Evolutionary conservation across 306 rosid genomes (phyloP).

Genomic region (Gleditsia sinensis): DNA sequence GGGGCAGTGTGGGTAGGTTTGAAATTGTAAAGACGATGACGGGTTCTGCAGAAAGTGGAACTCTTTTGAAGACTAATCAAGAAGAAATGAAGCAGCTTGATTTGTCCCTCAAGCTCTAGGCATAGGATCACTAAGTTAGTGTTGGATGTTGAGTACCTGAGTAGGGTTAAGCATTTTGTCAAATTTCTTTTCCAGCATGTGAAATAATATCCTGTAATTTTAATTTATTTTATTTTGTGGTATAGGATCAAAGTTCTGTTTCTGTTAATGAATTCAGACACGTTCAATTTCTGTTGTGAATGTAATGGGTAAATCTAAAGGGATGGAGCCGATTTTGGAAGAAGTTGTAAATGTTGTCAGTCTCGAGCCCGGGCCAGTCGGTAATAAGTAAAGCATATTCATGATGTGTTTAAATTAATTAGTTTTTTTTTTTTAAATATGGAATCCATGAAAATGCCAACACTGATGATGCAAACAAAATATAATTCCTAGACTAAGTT

Average conservation of each 20-base stretch:
- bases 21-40: slow-evolving; percentile 28
- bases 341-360: too few relatives aligned
- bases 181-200: slow-evolving; percentile 30
- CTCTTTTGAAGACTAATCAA: slow-evolving; percentile 41
- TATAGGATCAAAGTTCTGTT: neutral
- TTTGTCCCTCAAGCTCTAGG: slow-evolving; percentile 66
- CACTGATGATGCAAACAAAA: neutral
- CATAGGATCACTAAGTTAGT: neutral
- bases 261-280: neutral
- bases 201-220: slow-evolving; percentile 31
- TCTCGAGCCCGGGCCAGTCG: too few relatives aligned
- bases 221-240: too few relatives aligned
- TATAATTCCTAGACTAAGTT: too few relatives aligned
- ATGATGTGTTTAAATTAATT: too few relatives aligned
- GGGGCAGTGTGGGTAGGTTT: slow-evolving; percentile 47
- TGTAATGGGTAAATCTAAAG: too few relatives aligned
- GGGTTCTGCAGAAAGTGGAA: slow-evolving; percentile 33
- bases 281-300: too few relatives aligned
- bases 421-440: too few relatives aligned
- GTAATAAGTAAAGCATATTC: too few relatives aligned
- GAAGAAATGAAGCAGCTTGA: slow-evolving; percentile 65
- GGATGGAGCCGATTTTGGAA: too few relatives aligned
- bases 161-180: slow-evolving; percentile 32
- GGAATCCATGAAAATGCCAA: neutral
- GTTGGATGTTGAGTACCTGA: neutral